Evolutionary conservation across 352 stramenopile genomes (phyloP), one percentile per base, ranked within the genome.

Genomic region (Pythium brachiatum): DNA sequence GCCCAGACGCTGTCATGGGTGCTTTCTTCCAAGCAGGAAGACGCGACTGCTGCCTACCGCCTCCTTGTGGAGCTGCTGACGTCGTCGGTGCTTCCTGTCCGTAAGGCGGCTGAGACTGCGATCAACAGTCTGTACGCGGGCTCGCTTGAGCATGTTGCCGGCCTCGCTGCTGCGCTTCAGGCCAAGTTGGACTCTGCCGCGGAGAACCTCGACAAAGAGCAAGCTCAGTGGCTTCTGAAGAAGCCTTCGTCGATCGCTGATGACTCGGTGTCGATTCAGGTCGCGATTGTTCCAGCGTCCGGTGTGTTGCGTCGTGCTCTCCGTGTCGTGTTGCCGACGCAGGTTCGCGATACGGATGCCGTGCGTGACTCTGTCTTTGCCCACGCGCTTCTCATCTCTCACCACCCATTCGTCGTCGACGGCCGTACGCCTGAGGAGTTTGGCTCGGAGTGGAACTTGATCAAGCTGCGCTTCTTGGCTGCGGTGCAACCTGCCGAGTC

Each of bases 391-490:
- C 64, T 92, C 20, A 58, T 91, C 7, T 65, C 83, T 5, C 87
- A 96, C 66, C 82, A 94, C 39, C 83, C 87, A 31, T 86, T 85
- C 44, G 64, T 96, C 7, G 78, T 94, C 38, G 70, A 78, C 46
- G 85, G 85, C 48, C 75, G 62, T 63, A 79, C 79, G 39, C 69
- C 74, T 7, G 59, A 65, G 8, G 57, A 60, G 2, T 94, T 94
- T 66, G 59, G 61, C 7, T 64, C 70, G 23, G 87, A 96, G 60
- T 96, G 87, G 87, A 72, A 78, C 18, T 70, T 57, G 29, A 51
- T 94, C 61, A 86, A 85, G 62, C 21, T 65, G 3, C 82, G 75
- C 20, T 94, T 96, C 62, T 46, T 94, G 48, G 53, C 27, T 25
- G 16, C 64, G 38, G 27, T 60, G 21, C 41, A 57, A 21, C 52